Base-by-base conservation (phyloP, 257 asterid genomes). In the Thymus mandschuricus region DNA sequence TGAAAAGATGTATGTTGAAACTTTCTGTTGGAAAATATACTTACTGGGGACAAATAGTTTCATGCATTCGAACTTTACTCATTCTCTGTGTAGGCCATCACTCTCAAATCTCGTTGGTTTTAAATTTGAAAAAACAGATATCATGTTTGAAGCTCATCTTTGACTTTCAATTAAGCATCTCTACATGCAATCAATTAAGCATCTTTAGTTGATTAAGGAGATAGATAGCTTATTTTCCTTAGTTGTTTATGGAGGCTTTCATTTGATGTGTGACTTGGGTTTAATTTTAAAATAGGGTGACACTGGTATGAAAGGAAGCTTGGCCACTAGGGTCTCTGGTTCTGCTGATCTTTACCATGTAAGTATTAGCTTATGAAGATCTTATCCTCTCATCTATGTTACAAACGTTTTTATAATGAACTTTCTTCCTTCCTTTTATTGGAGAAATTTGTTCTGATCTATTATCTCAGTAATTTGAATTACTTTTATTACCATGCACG, bases 291-390 rank as follows among this genome's bases (percentile, higher is more conserved):
- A 78, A 35, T 61, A 94, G 97, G 99, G 99, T 11, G 99, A 91
- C 69, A 59, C 43, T 70, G 96, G 96, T 73, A 84, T 87, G 97
- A 94, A 94, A 83, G 96, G 97, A 71, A 82, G 84, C 63, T 84
- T 94, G 73, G 99, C 99, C 61, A 85, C 93, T 64, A 84, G 98
- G 68, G 46, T 94, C 38, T 76, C 96, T 69, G 99, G 97, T 72
- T 91, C 98, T 65, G 97, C 98, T 51, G 99, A 94, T 77, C 92
- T 94, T 52, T 94, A 85, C 84, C 85, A 60, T 62, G 98, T 92
- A 83, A 85, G 90, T 72, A 8, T 67, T 56, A 38, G 54, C 75
- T 46, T 60, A 28, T 60, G 59, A 66, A 13, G 21, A 62, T 44
- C 51, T 55, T 21, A 59, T 31, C 54, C 60, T 60, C 56, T 56